Evolutionary conservation across 371 early-diverging fungal species (phyloP).

Genomic region (Lichtheimia ornata): DNA sequence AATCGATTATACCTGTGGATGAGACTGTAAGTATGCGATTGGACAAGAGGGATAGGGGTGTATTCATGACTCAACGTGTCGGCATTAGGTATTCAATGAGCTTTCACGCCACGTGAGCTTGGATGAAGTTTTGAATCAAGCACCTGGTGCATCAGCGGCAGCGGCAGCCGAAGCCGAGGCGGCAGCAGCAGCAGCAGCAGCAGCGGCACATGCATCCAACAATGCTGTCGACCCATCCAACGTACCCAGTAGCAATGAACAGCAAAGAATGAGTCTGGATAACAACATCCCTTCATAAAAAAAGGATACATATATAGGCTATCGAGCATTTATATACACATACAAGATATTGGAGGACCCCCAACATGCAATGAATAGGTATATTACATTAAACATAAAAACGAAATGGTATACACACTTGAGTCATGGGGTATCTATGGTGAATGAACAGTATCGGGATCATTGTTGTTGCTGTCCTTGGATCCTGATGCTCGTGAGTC

Average conservation of each 20-base stretch:
- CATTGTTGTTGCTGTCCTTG: too few species aligned
- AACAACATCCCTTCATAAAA: slow-evolving; percentile 6
- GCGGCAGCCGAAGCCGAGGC: slow-evolving; percentile 6
- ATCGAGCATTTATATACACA: too few species aligned
- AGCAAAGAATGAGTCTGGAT: slow-evolving; percentile 9
- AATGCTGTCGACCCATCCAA: neutral
- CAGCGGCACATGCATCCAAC: neutral
- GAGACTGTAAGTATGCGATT: slow-evolving; percentile 49
- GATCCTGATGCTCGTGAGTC: too few species aligned
- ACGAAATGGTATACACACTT: too few species aligned
- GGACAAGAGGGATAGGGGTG: neutral
- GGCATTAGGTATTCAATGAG: slow-evolving; percentile 66
- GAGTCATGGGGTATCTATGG: too few species aligned
- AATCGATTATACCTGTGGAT: slow-evolving; percentile 91
- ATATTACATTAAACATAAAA: too few species aligned
- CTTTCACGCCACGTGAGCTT: slow-evolving; percentile 82
- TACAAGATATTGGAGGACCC: too few species aligned
- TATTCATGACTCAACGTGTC: neutral
- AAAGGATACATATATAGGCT: neutral
- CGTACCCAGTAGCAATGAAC: neutral
- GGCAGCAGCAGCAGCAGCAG: neutral
- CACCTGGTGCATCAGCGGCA: slow-evolving; percentile 37
- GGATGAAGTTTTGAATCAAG: slow-evolving; percentile 76
- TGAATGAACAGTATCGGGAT: too few species aligned
- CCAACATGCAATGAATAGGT: too few species aligned